Base-by-base conservation (phyloP, 257 asterid genomes). In the Paulownia fortunei region DNA sequence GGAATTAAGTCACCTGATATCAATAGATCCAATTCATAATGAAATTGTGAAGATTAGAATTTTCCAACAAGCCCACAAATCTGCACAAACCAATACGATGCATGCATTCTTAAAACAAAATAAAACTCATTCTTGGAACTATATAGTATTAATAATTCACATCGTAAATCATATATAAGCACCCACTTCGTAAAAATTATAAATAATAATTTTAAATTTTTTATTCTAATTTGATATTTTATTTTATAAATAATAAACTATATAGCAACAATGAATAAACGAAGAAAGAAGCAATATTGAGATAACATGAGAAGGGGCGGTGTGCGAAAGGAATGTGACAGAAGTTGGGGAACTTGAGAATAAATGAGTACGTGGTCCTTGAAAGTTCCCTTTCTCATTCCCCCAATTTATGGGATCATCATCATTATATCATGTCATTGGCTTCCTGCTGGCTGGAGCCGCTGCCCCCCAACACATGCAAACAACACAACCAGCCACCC, bases 331-430 rank as follows among this genome's bases (percentile, higher is more conserved):
- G 70, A 84, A 78, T 49, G 79, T 41, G 78, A 77, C 71, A 64
- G 39, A 76, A 34, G 73, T 60, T 39, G 27, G 67, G 76, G 75
- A 49, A 36, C 21, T 23, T 7, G 10, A 19, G 72, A 76, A 69
- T 74, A 26, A 69, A 70, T 74, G 80, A 21, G 37, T 34, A 51
- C 6, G 85, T 81, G 85, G 85, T 76, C 82, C 84, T 60, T 73
- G 3, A 55, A 73, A 30, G 0, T 72, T 15, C 15, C 39, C 12
- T 41, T 24, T 5, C 23, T 34, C 12, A 42, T 81, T 49, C 60
- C 78, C 64, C 75, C 37, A 76, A 70, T 69, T 76, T 56, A 68
- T 47, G 68, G 74, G 68, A 76, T 64, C 49, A 30, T 36, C 47
- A 60, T 30, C 60, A 42, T 41, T 23, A 42, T 73, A 15, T 41